These are phyloP conservation scores for Lactarius trivialis DNA, from an alignment of 768 basidiomycete genomes.

Conservation along the genomic window DNA sequence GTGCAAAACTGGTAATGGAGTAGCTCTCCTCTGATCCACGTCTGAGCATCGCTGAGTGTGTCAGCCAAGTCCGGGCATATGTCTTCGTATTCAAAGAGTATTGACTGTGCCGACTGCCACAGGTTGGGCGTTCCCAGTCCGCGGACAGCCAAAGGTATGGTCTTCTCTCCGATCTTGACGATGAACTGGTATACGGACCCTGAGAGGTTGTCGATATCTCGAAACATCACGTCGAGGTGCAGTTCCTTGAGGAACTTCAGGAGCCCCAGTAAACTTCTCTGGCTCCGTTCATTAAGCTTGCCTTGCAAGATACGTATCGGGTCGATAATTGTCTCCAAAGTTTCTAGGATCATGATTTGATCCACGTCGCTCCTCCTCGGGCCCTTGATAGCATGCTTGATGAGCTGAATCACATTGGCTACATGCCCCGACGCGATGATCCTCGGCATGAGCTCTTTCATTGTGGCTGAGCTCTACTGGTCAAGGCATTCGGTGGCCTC, in stretches of 20 bases:
- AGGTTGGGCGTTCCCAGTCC: not conserved
- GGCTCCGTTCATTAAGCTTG: not conserved
- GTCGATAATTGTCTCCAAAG: not conserved
- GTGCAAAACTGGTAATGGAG: not conserved
- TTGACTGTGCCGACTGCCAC: not conserved
- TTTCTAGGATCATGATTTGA: not conserved
- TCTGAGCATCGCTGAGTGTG: not conserved
- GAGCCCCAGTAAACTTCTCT: not conserved
- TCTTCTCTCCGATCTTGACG: not conserved
- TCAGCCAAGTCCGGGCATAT: not conserved
- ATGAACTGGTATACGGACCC: not conserved
- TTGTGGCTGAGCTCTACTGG: not conserved
- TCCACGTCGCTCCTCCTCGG: not conserved
- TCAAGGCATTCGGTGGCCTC: constrained; percentile 1
- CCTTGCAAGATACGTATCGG: not conserved
- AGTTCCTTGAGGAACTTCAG: not conserved
- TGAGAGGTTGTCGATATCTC: not conserved
- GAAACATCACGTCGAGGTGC: not conserved
- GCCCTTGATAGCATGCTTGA: not conserved
- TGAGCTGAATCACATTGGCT: constrained; percentile 1
- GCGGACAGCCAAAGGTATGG: not conserved
- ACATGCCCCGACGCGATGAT: constrained; percentile 5
- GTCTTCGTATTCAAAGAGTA: not conserved
- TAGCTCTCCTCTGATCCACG: not conserved
- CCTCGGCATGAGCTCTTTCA: not conserved